A percentile compares a stretch with the other conserved stretches of the same genome.
These are phyloP conservation scores for Xylaria nigripes DNA, from an alignment of 495 filamentous ascomycete genomes.

Conservation along the genomic window DNA sequence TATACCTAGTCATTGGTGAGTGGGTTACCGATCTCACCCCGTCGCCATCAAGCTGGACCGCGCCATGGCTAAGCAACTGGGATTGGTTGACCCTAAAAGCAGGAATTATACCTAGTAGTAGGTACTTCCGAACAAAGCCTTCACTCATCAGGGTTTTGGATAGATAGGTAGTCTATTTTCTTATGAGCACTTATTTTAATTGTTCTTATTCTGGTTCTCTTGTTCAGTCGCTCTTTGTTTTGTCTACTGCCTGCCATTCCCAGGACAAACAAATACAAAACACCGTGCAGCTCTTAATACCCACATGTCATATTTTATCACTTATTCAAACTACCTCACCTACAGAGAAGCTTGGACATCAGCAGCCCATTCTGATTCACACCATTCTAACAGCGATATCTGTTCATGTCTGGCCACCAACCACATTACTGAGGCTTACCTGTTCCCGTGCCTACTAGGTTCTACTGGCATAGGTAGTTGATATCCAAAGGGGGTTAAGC, in stretches of 20 bases:
- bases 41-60: slow-evolving; percentile 5
- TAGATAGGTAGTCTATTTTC: no score
- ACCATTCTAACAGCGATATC: not conserved
- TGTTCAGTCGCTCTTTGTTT: not conserved
- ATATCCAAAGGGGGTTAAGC: not conserved
- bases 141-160: no score
- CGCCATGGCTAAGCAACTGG: not conserved
- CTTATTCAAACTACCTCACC: not conserved
- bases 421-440: not conserved
- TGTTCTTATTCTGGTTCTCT: not conserved
- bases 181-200: no score
- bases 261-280: not conserved
- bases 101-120: not conserved
- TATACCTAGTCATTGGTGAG: not conserved
- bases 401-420: not conserved
- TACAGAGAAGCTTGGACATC: not conserved
- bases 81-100: not conserved
- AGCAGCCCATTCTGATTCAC: not conserved
- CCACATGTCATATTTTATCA: not conserved
- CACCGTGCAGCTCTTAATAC: not conserved
- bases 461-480: not conserved
- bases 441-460: not conserved
- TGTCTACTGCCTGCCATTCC: not conserved
- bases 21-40: not conserved
- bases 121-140: no score